Evolutionary conservation across 768 basidiomycete genomes (phyloP), one percentile per base, ranked within the genome.

Genomic region (Macrolepiota fuliginosa): DNA sequence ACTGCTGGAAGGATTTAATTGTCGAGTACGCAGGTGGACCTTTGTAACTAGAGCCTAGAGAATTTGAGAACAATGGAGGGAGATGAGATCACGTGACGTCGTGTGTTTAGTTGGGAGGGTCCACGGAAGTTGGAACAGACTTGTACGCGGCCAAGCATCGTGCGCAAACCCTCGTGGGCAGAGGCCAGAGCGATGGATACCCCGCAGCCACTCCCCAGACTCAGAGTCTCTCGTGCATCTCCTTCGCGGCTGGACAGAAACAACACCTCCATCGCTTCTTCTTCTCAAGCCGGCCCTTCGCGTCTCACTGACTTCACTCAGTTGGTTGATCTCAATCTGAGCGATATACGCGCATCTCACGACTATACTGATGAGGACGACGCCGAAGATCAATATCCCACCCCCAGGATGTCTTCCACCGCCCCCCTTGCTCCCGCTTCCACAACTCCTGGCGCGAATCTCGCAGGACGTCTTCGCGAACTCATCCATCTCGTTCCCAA

Each of bases 401-500:
- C 67, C 46, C 62, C 69, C 15, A 61, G 63, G 40, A 39, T 64
- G 46, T 40, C 46, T 42, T 49, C 49, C n/a, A 11, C 61, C 22
- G 39, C 56, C 15, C 51, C 58, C 25, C 62, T 66, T 45, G 62
- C 69, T 2, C 67, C 69, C 29, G 54, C 68, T 22, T 69, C 66
- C 3, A 80, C 80, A 55, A 86, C 80, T 1, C 83, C 87, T 6
- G 53, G 39, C n/a, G 32, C 53, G 17, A 61, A 19, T 12, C 60
- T 61, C 15, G 86, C 88, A 19, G 81, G 79, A 22, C 83, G 86
- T 52, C 80, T 91, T 19, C 86, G 89, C 51, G 86, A 86, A 24
- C 73, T 90, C 4, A 74, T 90, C 9, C 73, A 79, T 35, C 83
- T 80, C 60, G 75, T 83, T 58, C 80, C 83, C 36, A 77, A 76